Base-by-base conservation (phyloP, 331 rosid genomes). In the Acacia concinna region DNA sequence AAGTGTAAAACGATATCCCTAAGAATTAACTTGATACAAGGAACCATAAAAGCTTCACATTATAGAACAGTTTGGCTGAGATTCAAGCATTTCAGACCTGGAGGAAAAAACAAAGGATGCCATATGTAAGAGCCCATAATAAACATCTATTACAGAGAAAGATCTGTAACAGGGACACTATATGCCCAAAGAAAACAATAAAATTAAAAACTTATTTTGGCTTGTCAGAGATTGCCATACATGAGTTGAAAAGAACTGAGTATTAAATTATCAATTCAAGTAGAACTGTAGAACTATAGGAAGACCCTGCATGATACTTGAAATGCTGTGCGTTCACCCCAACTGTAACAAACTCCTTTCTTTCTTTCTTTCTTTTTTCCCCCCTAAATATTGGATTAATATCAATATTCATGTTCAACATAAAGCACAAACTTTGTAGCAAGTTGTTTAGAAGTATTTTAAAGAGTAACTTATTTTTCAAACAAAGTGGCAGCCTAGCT, bases 41-140 rank as follows among this genome's bases (percentile, higher is more conserved):
- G 68, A 82, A 56, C 49, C 71, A 68, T 43, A 57, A 6, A 41
- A 60, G 78, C 71, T 83, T 94, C 92, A 95, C 98, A 95, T 92
- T 79, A 91, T 81, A 79, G 88, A 87, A 78, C 99, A 95, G 76
- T 93, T 93, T 78, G 85, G 1, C 87, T 91, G 97, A 3, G 93
- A 82, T 2, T 90, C 94, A 0, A 87, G 89, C 97, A 89, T 90
- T 79, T 93, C 99, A 2, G 97, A 93, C 84, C 99, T 95, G 98
- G 88, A 86, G 35, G 43, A 38, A 83, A 40, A 52, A 44, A 80
- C n/a, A 82, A 49, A 65, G 15, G 38, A 59, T 72, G 32, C 38
- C 23, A 66, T 79, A 38, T 76, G 83, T 60, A 57, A 21, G 73
- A 38, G 23, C 14, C 43, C n/a, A 69, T 25, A 69, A 15, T 12